phyloP scores from a whole-genome alignment of 2,329 filamentous ascomycete genomes.

The Penicillium sp. region DNA sequence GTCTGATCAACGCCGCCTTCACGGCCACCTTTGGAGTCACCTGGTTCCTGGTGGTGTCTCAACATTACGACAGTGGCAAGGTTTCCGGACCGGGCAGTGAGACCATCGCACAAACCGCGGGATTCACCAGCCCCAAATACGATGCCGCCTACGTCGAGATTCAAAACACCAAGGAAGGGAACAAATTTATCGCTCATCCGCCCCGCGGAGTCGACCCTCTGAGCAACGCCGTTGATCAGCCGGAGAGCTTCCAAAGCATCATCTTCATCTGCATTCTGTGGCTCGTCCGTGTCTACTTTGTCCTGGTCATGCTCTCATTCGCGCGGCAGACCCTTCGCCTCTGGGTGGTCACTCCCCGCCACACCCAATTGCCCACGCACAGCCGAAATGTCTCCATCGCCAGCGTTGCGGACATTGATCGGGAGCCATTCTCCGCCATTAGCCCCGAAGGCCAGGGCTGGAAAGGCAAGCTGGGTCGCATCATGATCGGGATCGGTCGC shows the following conservation, averaged over 20 bases:
- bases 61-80: slow-evolving; percentile 46
- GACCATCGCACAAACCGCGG: slow-evolving; percentile 57
- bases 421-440: slow-evolving; percentile 64
- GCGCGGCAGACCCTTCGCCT: slow-evolving; percentile 69
- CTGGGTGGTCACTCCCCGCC: slow-evolving; percentile 42
- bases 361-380: slow-evolving; percentile 36
- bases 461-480: slow-evolving; percentile 69
- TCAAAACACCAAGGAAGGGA: slow-evolving; percentile 38
- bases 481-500: slow-evolving; percentile 67
- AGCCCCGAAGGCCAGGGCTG: slow-evolving; percentile 73
- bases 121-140: slow-evolving; percentile 58
- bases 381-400: slow-evolving; percentile 43
- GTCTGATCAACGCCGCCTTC: slow-evolving; percentile 72
- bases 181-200: slow-evolving; percentile 46
- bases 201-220: slow-evolving; percentile 41
- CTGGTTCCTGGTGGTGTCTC: slow-evolving; percentile 75
- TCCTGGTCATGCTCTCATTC: slow-evolving; percentile 75
- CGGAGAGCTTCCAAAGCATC: slow-evolving; percentile 68
- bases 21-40: slow-evolving; percentile 74
- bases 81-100: slow-evolving; percentile 46
- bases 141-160: slow-evolving; percentile 56
- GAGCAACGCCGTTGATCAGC: slow-evolving; percentile 59
- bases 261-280: slow-evolving; percentile 68
- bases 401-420: slow-evolving; percentile 42
- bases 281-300: slow-evolving; percentile 73